Evolutionary conservation across 2,329 filamentous ascomycete genomes (phyloP).

Genomic region (Penicillium sp.): DNA sequence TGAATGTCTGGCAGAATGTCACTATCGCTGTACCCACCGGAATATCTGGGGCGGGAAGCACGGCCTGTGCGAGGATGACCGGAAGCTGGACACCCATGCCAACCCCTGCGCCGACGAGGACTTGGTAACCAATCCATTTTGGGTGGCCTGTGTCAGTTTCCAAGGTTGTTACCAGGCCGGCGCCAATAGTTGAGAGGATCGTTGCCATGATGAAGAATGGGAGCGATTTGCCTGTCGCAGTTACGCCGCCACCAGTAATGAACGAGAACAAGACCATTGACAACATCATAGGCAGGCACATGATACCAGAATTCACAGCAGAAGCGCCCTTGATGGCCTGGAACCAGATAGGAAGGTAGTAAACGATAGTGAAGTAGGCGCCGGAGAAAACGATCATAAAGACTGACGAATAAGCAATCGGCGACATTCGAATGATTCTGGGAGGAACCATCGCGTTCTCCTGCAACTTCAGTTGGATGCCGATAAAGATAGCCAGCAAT

Average conservation of each 20-base stretch:
- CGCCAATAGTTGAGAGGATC: constrained; percentile 38
- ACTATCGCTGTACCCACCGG: constrained; percentile 40
- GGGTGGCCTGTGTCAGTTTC: constrained; percentile 33
- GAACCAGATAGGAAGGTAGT: constrained; percentile 53
- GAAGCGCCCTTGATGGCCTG: constrained; percentile 51
- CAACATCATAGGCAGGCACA: constrained; percentile 42
- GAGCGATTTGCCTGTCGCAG: neutral
- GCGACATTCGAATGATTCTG: no score
- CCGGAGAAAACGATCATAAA: constrained; percentile 32
- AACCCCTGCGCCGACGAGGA: constrained; percentile 40
- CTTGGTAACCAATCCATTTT: constrained; percentile 47
- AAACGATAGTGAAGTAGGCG: constrained; percentile 65
- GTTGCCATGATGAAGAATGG: constrained; percentile 41
- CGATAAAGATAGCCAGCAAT: no score
- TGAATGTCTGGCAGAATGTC: constrained; percentile 43
- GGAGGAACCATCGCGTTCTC: no score
- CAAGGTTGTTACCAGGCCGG: constrained; percentile 42
- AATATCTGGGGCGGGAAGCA: constrained; percentile 37
- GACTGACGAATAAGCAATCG: no score
- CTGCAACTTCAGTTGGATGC: no score
- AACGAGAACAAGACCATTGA: constrained; percentile 34
- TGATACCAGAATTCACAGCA: constrained; percentile 51
- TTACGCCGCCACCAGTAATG: neutral
- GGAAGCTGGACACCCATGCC: constrained; percentile 43
- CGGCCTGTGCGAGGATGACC: constrained; percentile 41